Evolutionary conservation across 257 asterid genomes (phyloP).

Genomic region (Petrea volubilis): DNA sequence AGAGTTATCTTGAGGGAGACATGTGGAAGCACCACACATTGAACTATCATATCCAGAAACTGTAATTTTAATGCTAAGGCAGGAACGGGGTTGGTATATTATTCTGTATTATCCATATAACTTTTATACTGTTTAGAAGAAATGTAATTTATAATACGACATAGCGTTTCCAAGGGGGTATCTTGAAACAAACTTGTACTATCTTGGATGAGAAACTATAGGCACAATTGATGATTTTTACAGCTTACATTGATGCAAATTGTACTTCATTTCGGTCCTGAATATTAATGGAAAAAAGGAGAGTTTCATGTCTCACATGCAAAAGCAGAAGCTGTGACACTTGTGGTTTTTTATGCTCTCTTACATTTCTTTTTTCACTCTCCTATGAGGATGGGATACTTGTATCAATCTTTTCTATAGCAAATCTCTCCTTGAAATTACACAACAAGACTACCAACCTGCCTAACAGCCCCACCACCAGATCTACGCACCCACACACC

Average conservation of each 20-base stretch:
- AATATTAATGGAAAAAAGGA: background rate
- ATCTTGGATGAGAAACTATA: background rate
- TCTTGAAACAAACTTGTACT: background rate
- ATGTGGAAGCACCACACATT: slow-evolving; percentile 57
- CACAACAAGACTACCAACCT: too few relatives aligned
- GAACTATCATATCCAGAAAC: slow-evolving; percentile 39
- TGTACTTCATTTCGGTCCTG: background rate
- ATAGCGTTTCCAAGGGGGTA: background rate
- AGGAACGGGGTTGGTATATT: background rate
- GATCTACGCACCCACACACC: too few relatives aligned
- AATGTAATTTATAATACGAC: background rate
- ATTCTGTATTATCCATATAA: background rate
- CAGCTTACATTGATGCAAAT: background rate
- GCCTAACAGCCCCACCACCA: too few relatives aligned
- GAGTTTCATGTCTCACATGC: too few relatives aligned
- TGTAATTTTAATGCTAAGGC: background rate
- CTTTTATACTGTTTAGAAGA: background rate
- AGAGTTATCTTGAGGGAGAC: slow-evolving; percentile 48
- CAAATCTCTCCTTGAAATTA: background rate
- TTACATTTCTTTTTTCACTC: background rate
- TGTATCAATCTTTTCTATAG: background rate
- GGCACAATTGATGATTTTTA: background rate
- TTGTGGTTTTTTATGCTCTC: background rate
- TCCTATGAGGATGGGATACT: too few relatives aligned
- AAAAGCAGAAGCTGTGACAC: background rate